phyloP scores from a whole-genome alignment of 257 asterid species.

The Gynochthodes officinalis region DNA sequence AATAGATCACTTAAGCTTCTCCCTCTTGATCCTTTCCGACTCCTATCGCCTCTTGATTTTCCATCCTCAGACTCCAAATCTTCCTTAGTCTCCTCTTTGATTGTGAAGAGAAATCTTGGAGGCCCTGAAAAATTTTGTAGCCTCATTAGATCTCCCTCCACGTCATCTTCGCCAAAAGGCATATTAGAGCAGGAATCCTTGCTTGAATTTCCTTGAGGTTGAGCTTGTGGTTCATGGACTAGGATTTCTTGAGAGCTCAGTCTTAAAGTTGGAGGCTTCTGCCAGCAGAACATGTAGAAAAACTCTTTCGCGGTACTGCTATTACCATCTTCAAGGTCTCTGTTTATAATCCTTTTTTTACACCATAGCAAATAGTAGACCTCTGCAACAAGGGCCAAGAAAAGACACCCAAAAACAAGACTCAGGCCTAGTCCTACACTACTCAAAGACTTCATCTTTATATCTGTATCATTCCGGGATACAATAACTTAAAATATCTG shows the following conservation, averaged over 20 bases:
- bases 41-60: constrained; percentile 27
- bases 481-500: not conserved
- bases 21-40: constrained; percentile 38
- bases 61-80: constrained; percentile 77
- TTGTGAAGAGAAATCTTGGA: constrained; percentile 65
- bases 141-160: constrained; percentile 27
- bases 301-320: constrained; percentile 24
- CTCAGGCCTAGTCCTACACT: constrained; percentile 57
- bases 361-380: constrained; percentile 70
- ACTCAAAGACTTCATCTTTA: constrained; percentile 57
- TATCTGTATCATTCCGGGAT: not conserved
- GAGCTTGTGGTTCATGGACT: constrained; percentile 48
- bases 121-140: constrained; percentile 34
- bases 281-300: constrained; percentile 31
- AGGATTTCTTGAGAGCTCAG: constrained; percentile 20
- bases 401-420: constrained; percentile 60
- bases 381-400: constrained; percentile 57
- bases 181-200: constrained; percentile 31
- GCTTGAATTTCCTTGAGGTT: constrained; percentile 19
- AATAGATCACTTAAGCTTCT: constrained; percentile 44
- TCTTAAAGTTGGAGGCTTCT: constrained; percentile 29
- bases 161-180: constrained; percentile 29
- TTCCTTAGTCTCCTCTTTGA: constrained; percentile 67
- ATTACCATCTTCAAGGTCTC: constrained; percentile 33
- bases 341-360: constrained; percentile 38